Evolutionary conservation across 2,329 filamentous ascomycete species (phyloP), one percentile per base, ranked within the genome.

Genomic region (Tolypocladium ovalisporum): DNA sequence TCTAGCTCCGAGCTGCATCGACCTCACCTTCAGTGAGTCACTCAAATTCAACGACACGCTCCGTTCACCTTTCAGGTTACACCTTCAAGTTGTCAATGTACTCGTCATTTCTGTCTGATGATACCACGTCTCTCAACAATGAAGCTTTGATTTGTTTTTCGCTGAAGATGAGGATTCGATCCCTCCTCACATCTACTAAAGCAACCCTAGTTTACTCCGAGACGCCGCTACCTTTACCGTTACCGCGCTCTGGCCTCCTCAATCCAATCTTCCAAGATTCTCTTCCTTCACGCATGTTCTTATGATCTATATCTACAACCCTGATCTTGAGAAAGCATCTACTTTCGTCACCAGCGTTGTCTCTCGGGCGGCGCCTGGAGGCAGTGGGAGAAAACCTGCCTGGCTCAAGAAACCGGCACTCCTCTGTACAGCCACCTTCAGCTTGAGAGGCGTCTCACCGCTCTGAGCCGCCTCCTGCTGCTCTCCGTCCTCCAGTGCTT

Each of bases 401-500:
- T 39, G 40, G 27, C 40, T 27, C 13, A 58, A 36, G 37, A 58
- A 58, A 35, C 36, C 27, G 22, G 56, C 56, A 36, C 52, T 58
- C 29, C 22, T 55, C 40, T 8, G 34, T 3, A 58, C 52, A 22
- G 56, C 56, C 5, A 58, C 27, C 42, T 52, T 55, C 37, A 58
- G 27, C 56, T 37, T 54, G 15, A 39, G 10, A 2, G 56, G 54
- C 35, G 44, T 52, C 36, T 52, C 56, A 7, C 44, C 42, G n/a
- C n/a, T 37, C 27, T 27, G 12, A 9, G 24, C 55, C 13, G 17
- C 29, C 34, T 35, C 35, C 13, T 37, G 22, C 22, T 36, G 37
- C 36, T 24, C 27, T n/a, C 17, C 49, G 7, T 56, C 49, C 29
- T 56, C 47, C 55, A 53, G 27, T 29, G 29, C 35, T 29, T 56